Base-by-base conservation (phyloP, 2,329 filamentous ascomycete species). In the Aureobasidium uvarum region DNA sequence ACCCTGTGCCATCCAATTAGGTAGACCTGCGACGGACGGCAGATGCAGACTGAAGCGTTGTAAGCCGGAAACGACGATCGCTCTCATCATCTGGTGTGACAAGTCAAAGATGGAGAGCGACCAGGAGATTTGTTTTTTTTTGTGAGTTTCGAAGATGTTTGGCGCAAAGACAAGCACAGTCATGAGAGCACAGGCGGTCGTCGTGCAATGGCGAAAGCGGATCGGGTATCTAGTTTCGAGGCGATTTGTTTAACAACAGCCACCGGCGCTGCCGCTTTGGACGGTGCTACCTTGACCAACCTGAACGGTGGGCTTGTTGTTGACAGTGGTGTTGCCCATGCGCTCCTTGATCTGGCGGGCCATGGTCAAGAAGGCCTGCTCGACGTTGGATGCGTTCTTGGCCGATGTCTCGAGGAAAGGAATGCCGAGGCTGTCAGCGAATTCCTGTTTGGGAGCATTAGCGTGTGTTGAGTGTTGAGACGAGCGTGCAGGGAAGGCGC, bases 321-420 rank as follows among this genome's bases (percentile, higher is more conserved):
- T 98, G 83, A 93, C 93, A 71, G 91, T 89, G 69, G 94, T 95
- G 72, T 92, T 96, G 75, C 95, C 95, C 94, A 99, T 99, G 76
- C 95, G 90, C 84, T 98, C 94, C 87, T 99, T 99, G 84, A 99
- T 99, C 82, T 99, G 95, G 80, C 95, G 90, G 13, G 95, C 95
- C 95, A 99, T 99, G 79, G 95, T 99, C 82, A 99, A 82, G 89
- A 99, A 99, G 76, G 95, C 94, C 83, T 99, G 95, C 84, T 99
- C 95, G 78, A 99, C 95, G 80, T 99, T 99, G 82, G 91, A 96
- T 71, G 95, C 94, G 82, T 96, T 98, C 90, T 99, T 99, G 77
- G 95, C 95, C 48, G 95, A 99, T 20, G 95, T 99, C 86, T 99
- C 95, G 77, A 99, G 90, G 89, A 99, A 99, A 55, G 95, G 95